Evolutionary conservation across 176 grass and related monocot species (phyloP), one percentile per base, ranked within the genome.

Genomic region (Pontederia paniculata): DNA sequence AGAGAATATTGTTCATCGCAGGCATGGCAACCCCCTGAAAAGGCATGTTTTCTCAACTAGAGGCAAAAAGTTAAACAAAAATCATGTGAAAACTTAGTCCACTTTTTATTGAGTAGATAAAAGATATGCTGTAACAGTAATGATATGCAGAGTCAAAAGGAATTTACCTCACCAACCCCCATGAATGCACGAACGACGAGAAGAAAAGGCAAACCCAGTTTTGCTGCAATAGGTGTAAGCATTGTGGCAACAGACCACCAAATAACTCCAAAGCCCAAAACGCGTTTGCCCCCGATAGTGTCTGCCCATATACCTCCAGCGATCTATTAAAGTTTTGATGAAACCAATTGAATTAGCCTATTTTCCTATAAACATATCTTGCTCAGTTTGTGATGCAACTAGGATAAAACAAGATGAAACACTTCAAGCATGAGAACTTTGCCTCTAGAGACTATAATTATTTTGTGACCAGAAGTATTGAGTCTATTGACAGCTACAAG

Each of bases 211-310:
- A 97, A 82, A 28, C 91, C 85, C 60, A 90, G 17, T 78, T 81
- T 97, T 50, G 86, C 91, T 76, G 91, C 91, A 54, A 97, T 1
- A 57, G 91, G 91, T 55, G 91, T 97, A 52, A 97, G 71, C 63
- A 97, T 45, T 23, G 91, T 97, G 19, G 91, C 86, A 57, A 97
- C 64, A 50, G 91, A 97, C 91, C 91, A 97, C 91, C 91, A 97
- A 54, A 97, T 56, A 50, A 97, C 91, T 55, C 91, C 91, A 65
- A 90, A 97, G 23, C 83, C 86, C 28, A 97, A 74, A 12, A 97
- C 91, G 14, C 81, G 12, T 74, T 97, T 97, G 68, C 91, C 91
- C 13, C 91, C 91, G 58, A 90, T 86, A 43, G 72, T 84, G 54
- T 97, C 93, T 10, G 86, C 83, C 83, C 93, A 97, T 61, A 97